Conservation (phyloP, 768 basidiomycete species). For the Mrakia hoshinonis region DNA sequence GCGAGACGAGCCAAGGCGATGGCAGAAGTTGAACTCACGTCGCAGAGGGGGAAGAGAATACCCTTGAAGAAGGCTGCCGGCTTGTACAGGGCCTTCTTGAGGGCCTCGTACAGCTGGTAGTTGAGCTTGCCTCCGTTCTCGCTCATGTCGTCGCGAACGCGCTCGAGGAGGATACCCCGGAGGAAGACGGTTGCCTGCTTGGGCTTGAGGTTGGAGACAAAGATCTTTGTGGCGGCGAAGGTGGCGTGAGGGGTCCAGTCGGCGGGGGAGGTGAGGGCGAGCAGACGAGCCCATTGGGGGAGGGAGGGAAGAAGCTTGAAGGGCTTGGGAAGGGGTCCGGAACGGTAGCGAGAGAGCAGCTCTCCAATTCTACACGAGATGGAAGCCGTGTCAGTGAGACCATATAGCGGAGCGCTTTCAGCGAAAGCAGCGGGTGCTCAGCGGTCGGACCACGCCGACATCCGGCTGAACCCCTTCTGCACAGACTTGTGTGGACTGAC, state of each 20-base stretch:
- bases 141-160: constrained; percentile 77
- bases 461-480: constrained; percentile 11
- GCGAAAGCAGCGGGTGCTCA: constrained; percentile 26
- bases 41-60: constrained; percentile 86
- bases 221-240: constrained; percentile 84
- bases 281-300: constrained; percentile 88
- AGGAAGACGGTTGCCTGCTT: constrained; percentile 86
- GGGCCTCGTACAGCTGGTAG: constrained; percentile 85
- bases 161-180: constrained; percentile 80
- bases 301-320: constrained; percentile 97
- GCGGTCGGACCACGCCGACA: constrained; percentile 27
- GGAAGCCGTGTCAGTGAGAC: background rate
- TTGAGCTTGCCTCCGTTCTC: constrained; percentile 72
- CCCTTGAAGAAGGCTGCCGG: constrained; percentile 98
- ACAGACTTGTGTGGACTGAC: constrained; percentile 46
- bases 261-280: constrained; percentile 84
- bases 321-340: constrained; percentile 86
- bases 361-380: constrained; percentile 56
- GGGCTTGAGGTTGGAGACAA: constrained; percentile 94
- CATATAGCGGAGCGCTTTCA: constrained; percentile 8
- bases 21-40: constrained; percentile 49
- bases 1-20: background rate
- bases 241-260: constrained; percentile 94
- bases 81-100: constrained; percentile 88
- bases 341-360: constrained; percentile 79